Evolutionary conservation across 176 grass and related monocot species (phyloP).

Genomic region (Alopecurus myosuroides): DNA sequence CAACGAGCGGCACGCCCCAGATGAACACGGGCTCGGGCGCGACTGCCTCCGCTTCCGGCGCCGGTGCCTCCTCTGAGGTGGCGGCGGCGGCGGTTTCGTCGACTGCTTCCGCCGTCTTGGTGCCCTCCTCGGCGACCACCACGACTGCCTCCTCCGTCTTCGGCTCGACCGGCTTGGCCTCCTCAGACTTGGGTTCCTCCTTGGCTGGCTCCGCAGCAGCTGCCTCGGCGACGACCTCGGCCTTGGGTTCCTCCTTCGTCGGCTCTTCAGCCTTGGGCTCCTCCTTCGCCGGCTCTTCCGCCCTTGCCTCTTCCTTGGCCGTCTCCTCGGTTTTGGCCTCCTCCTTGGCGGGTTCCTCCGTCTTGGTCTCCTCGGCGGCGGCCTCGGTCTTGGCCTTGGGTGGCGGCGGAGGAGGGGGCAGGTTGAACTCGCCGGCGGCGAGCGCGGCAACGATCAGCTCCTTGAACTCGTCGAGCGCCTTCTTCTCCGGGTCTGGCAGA

Average conservation of each 20-base stretch:
- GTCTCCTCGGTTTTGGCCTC: slow-evolving; percentile 33
- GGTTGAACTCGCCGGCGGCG: slow-evolving; percentile 69
- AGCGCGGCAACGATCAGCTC: slow-evolving; percentile 66
- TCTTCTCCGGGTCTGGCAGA: slow-evolving; percentile 73
- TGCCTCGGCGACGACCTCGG: background rate
- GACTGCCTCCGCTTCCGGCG: slow-evolving; percentile 8
- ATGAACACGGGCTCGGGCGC: slow-evolving; percentile 51
- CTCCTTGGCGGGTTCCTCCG: slow-evolving; percentile 23
- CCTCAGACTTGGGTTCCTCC: slow-evolving; percentile 41
- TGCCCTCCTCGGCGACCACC: slow-evolving; percentile 18
- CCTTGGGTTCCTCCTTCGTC: slow-evolving; percentile 16
- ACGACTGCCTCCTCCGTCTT: background rate
- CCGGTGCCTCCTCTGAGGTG: slow-evolving; percentile 21
- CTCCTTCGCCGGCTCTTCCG: slow-evolving; percentile 22
- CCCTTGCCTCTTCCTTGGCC: background rate
- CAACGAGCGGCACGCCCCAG: slow-evolving; percentile 86
- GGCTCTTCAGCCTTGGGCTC: slow-evolving; percentile 25
- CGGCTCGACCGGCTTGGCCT: background rate
- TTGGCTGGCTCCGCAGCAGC: background rate
- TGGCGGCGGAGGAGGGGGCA: slow-evolving; percentile 49
- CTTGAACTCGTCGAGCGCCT: slow-evolving; percentile 89
- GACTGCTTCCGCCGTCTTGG: slow-evolving; percentile 53
- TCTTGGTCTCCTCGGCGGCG: slow-evolving; percentile 32
- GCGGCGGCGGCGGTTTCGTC: slow-evolving; percentile 43
- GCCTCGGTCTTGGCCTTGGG: slow-evolving; percentile 43